A percentile compares a stretch with the other conserved stretches of the same genome.
Evolutionary conservation across 805 yeast species (phyloP).

Genomic region (Candida easanensis): DNA sequence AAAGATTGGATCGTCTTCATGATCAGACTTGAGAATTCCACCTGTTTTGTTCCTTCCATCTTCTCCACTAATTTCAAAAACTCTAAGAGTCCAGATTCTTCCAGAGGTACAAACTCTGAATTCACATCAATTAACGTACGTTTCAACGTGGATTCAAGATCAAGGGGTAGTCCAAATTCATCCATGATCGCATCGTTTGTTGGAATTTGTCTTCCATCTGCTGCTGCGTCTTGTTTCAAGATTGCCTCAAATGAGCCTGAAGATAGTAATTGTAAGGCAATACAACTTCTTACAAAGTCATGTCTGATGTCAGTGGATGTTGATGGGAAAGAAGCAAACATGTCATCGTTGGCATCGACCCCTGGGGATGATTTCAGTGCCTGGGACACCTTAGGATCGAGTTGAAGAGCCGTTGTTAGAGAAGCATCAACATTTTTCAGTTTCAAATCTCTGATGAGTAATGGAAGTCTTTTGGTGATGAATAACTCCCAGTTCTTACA

Average conservation of each 20-base stretch:
- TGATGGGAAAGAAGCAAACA: slow-evolving; percentile 50
- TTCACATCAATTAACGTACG: slow-evolving; percentile 36
- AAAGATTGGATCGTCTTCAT: slow-evolving; percentile 34
- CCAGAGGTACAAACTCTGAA: slow-evolving; percentile 46
- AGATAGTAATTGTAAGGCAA: slow-evolving; percentile 38
- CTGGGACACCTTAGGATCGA: slow-evolving; percentile 34
- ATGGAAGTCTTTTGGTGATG: slow-evolving; percentile 44
- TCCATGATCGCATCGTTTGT: slow-evolving; percentile 34
- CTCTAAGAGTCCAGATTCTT: slow-evolving; percentile 52
- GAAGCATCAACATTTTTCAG: slow-evolving; percentile 28
- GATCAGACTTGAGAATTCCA: slow-evolving; percentile 40
- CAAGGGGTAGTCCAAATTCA: slow-evolving; percentile 31
- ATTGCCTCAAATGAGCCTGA: slow-evolving; percentile 31
- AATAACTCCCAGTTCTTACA: slow-evolving; percentile 44
- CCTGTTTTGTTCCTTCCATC: slow-evolving; percentile 45
- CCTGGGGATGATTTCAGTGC: slow-evolving; percentile 21
- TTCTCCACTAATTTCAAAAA: slow-evolving; percentile 45
- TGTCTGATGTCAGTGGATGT: slow-evolving; percentile 47
- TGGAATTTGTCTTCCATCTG: slow-evolving; percentile 32
- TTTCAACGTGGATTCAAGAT: slow-evolving; percentile 29
- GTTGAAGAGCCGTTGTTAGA: slow-evolving; percentile 27
- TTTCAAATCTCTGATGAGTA: slow-evolving; percentile 35
- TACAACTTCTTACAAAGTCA: slow-evolving; percentile 46
- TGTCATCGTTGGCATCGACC: slow-evolving; percentile 35
- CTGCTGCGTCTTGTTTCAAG: slow-evolving; percentile 38